Conservation (phyloP, 2,329 filamentous ascomycete species). For the Fusarium circinatum region DNA sequence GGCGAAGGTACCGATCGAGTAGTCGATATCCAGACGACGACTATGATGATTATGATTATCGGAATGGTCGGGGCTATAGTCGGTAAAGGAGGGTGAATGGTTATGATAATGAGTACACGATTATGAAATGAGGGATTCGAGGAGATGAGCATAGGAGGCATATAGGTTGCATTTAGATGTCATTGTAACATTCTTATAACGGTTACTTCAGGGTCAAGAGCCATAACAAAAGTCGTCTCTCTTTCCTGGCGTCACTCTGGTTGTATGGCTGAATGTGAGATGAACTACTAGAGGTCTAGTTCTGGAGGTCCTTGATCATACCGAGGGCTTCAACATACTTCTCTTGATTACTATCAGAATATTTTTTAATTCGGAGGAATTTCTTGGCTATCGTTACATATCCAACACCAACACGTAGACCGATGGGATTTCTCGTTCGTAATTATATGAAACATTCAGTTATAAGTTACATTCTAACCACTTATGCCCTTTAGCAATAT, state of each 20-base stretch:
- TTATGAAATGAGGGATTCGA: neutral
- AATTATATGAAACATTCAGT: neutral
- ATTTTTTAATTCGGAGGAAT: too few species aligned
- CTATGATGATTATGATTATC: constrained; percentile 22
- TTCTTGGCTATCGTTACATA: neutral
- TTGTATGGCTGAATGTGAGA: too few species aligned
- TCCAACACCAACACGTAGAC: neutral
- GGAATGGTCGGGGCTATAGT: constrained; percentile 20
- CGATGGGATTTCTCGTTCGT: neutral
- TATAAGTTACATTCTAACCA: neutral
- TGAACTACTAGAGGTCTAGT: neutral
- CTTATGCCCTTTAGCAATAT: constrained; percentile 20
- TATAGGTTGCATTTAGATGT: neutral
- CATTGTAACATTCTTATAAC: neutral
- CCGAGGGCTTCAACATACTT: neutral
- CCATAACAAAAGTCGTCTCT: neutral
- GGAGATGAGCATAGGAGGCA: neutral
- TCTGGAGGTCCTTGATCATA: too few species aligned
- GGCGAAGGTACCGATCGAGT: constrained; percentile 19
- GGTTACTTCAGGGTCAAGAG: neutral
- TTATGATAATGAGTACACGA: constrained; percentile 8
- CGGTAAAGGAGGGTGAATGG: neutral
- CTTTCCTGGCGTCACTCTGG: neutral
- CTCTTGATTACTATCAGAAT: too few species aligned
- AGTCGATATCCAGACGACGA: constrained; percentile 12